Conservation (phyloP, 805 yeast species). For the Yarrowia hollandica region DNA sequence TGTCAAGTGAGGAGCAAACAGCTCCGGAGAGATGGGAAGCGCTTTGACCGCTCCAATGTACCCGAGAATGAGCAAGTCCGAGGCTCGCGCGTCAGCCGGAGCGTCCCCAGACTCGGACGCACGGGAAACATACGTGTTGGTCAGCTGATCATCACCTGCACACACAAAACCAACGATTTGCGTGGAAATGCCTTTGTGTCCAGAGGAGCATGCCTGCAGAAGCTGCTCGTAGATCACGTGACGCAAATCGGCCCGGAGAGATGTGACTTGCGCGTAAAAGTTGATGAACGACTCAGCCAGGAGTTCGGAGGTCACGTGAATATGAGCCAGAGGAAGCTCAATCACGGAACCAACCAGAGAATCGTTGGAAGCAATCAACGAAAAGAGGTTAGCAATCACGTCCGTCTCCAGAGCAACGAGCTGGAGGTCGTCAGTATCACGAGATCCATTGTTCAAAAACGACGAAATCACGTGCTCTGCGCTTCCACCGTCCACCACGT, state of each 20-base stretch:
- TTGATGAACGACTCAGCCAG: conserved; percentile 14
- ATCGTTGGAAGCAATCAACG: neutral
- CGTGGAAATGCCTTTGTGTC: conserved; percentile 20
- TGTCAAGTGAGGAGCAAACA: conserved; percentile 43
- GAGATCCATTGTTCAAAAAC: neutral
- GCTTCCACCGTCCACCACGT: conserved; percentile 11
- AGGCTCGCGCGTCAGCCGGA: neutral
- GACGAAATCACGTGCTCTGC: conserved; percentile 11
- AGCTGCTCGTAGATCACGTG: conserved; percentile 19
- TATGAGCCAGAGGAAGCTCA: neutral
- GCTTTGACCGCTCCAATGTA: conserved; percentile 46
- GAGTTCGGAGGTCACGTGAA: conserved; percentile 18
- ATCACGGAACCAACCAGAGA: neutral
- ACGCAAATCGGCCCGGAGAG: neutral
- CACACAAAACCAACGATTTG: conserved; percentile 12
- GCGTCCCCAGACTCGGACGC: neutral
- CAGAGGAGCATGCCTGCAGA: neutral
- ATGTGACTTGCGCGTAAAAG: conserved; percentile 15
- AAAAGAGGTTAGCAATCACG: conserved; percentile 12
- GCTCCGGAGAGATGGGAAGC: conserved; percentile 43
- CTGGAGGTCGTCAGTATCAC: conserved; percentile 7
- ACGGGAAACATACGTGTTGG: neutral
- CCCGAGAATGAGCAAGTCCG: conserved; percentile 49
- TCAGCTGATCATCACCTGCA: conserved; percentile 10
- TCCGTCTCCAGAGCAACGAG: conserved; percentile 19